Evolutionary conservation across 768 basidiomycete species (phyloP).

Genomic region (Termitomyces sp.): DNA sequence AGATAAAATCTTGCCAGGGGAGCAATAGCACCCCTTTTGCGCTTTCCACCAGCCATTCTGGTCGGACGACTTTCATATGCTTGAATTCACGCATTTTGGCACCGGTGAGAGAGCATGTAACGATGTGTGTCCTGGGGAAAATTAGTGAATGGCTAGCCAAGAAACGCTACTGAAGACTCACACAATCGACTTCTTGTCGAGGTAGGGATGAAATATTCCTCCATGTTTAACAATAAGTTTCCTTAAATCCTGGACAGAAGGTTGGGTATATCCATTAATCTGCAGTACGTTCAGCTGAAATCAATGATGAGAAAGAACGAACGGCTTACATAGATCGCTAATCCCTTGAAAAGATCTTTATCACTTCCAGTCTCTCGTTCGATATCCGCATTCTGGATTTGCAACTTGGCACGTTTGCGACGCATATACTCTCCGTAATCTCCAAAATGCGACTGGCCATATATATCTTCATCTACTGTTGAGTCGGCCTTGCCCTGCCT

Average conservation of each 20-base stretch:
- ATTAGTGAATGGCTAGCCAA: background rate
- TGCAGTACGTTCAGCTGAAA: constrained; percentile 23
- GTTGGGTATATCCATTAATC: constrained; percentile 90
- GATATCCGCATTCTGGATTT: constrained; percentile 65
- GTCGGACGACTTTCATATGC: constrained; percentile 84
- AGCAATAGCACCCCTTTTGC: constrained; percentile 62
- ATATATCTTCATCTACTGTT: constrained; percentile 43
- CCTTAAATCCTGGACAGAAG: constrained; percentile 82
- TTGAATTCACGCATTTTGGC: constrained; percentile 87
- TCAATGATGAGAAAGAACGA: background rate
- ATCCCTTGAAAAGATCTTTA: constrained; percentile 62
- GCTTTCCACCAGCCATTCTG: constrained; percentile 87
- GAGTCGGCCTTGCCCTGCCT: constrained; percentile 12
- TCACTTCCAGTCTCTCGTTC: constrained; percentile 18
- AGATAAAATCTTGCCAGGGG: constrained; percentile 78
- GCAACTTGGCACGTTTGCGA: constrained; percentile 87
- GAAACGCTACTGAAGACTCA: constrained; percentile 31
- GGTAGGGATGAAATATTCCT: constrained; percentile 79
- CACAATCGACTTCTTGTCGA: constrained; percentile 75
- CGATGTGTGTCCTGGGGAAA: constrained; percentile 72
- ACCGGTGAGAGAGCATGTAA: constrained; percentile 88
- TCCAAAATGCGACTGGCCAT: constrained; percentile 79
- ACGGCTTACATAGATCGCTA: constrained; percentile 76
- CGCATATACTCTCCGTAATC: constrained; percentile 87
- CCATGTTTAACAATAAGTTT: constrained; percentile 80